Base-by-base conservation (phyloP, 352 stramenopile species). In the Globisporangium uncinulatum region DNA sequence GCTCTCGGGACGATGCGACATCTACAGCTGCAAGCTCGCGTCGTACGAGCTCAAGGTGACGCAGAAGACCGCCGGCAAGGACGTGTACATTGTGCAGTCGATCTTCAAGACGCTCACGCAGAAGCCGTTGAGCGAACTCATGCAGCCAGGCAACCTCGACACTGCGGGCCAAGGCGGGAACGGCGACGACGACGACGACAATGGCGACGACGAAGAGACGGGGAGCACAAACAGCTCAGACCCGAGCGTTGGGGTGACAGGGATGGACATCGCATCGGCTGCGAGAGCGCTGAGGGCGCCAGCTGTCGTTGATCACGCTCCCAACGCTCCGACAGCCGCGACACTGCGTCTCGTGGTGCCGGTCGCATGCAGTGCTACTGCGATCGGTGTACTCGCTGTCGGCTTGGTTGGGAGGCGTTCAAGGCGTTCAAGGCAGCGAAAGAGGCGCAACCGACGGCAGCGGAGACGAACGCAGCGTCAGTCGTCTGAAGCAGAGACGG, bases 11-110 rank as follows among this genome's bases (percentile, higher is more conserved):
- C 65, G 66, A 14, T 81, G 72, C 41, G 65, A 81, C 54, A 66
- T 79, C 51, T 76, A 79, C 55, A 64, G 67, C 48, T 81, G 69
- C 43, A 62, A 56, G 10, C 66, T 74, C 29, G 76, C 74, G 48
- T 74, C 64, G 48, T 81, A 73, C 62, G 72, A 81, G 54, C 17
- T 81, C 37, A 65, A 76, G 46, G 29, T 81, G 42, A 55, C 51
- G 7, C 69, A 79, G 52, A 78, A 74, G 52, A 59, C 37, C 0
- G 20, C 46, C 10, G 57, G 48, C 34, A 72, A 63, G 14, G 50
- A 67, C 32, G 54, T 67, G 13, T 81, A 67, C 62, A 59, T 57
- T 11, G 72, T 81, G 31, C 52, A 69, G 59, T 79, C 72, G 17
- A 65, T 81, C 44, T 73, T 68, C 64, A 76, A 74, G 55, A 57